Evolutionary conservation across 345 rosid genomes (phyloP), one percentile per base, ranked within the genome.

Genomic region (Linum usitatissimum): DNA sequence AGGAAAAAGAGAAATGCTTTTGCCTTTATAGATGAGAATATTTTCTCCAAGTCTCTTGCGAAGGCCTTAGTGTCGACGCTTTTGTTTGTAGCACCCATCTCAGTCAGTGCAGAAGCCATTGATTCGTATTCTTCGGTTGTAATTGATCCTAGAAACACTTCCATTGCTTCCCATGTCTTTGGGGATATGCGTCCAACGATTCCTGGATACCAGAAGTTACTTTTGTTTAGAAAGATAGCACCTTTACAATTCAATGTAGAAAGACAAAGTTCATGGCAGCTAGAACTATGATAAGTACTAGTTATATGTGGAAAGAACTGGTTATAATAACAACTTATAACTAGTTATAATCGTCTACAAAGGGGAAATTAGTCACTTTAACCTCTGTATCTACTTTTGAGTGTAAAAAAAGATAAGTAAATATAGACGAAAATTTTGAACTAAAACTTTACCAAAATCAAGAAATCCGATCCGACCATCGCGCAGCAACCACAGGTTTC

Each of bases 181-280:
- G 98, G 98, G 17, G 96, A 89, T 81, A 92, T 85, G 61, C 95
- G 93, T 60, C 98, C 98, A 72, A 92, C 98, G 76, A 92, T 92
- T 62, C 98, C 96, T 92, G 83, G 30, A 67, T 59, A 64, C 48
- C 60, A 10, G 45, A 60, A 30, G 38, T 13, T 13, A 45, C 48
- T 45, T 12, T 45, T 10, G 14, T 45, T 15, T 10, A 45, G 14
- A 10, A 45, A 45, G 17, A 34, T 34, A 34, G 3, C 38, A 34
- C 38, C 38, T 34, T 34, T 0, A 34, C 6, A 34, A 1, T 34
- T 4, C 8, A 34, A 34, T 34, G 38, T 7, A 34, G 38, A 34
- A 7, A 34, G 38, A 34, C 8, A 34, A 34, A 4, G 38, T 34
- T 4, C 38, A 7, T 4, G 38, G 38, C 8, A 34, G 38, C 8